phyloP scores from a whole-genome alignment of 164 flowering plant species.

The Sextonia rubra region DNA sequence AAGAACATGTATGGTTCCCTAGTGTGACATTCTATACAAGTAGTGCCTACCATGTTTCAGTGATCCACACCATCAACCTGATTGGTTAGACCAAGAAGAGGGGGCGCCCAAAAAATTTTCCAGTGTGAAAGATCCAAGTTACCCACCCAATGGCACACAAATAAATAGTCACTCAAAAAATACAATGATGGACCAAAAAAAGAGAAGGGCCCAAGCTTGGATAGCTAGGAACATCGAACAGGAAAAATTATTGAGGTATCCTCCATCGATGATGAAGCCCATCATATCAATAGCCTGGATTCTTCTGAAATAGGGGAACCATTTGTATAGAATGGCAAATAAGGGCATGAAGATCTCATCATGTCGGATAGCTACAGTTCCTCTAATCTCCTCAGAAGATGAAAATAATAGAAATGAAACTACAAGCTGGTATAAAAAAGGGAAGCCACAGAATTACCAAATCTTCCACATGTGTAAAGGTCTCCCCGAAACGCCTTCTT shows the following conservation, averaged over 20 bases:
- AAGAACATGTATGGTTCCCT: background rate
- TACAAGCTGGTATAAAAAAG: background rate
- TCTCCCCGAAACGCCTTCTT: constrained; percentile 17
- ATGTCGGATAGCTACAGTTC: too few relatives aligned
- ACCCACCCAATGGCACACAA: background rate
- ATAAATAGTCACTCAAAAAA: too few relatives aligned
- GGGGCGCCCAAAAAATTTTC: background rate
- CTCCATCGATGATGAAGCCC: background rate
- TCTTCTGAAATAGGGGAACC: background rate
- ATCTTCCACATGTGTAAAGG: constrained; percentile 15
- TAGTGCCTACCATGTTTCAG: background rate
- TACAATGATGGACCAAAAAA: background rate
- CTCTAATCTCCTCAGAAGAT: background rate
- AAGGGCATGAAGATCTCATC: background rate
- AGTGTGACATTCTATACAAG: background rate
- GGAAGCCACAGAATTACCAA: constrained; percentile 38
- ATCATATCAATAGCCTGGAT: background rate
- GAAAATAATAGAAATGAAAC: background rate
- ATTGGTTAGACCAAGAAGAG: background rate
- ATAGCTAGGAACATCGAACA: background rate
- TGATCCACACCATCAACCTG: background rate
- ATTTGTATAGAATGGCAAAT: background rate
- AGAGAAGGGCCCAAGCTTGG: background rate
- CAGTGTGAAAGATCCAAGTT: background rate
- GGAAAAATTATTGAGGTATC: background rate